phyloP scores from a whole-genome alignment of 1,139 yeast species.

The Arxiozyma heterogenica region DNA sequence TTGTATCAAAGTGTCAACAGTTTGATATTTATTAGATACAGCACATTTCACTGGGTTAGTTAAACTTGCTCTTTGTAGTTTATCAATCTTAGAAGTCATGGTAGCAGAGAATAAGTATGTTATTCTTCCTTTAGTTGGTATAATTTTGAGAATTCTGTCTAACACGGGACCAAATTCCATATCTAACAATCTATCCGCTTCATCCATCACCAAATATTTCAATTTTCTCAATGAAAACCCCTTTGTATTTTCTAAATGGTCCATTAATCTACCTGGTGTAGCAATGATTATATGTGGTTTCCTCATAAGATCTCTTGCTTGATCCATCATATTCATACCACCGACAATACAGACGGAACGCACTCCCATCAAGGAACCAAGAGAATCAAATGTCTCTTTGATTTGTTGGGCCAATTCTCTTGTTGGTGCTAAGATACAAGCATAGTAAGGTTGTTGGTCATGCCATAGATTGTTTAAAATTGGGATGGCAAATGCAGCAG shows the following conservation, averaged over 20 bases:
- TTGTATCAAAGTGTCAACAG: slow-evolving; percentile 87
- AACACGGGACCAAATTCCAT: slow-evolving; percentile 95
- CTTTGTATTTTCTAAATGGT: slow-evolving; percentile 88
- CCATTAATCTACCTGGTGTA: slow-evolving; percentile 93
- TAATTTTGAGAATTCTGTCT: slow-evolving; percentile 73
- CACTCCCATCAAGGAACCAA: slow-evolving; percentile 86
- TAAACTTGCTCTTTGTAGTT: slow-evolving; percentile 86
- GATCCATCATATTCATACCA: slow-evolving; percentile 98
- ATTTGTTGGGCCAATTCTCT: slow-evolving; percentile 96
- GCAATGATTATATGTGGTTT: slow-evolving; percentile 94
- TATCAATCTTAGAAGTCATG: slow-evolving; percentile 90
- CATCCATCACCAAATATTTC: slow-evolving; percentile 87
- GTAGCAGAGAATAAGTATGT: slow-evolving; percentile 93
- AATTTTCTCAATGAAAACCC: slow-evolving; percentile 78
- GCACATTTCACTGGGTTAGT: slow-evolving; percentile 85
- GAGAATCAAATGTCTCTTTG: slow-evolving; percentile 87
- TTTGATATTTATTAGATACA: slow-evolving; percentile 79
- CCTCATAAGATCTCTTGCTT: slow-evolving; percentile 84
- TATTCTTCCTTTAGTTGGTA: slow-evolving; percentile 63
- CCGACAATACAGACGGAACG: slow-evolving; percentile 85
- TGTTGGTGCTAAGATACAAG: slow-evolving; percentile 89
- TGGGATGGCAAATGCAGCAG: slow-evolving; percentile 85
- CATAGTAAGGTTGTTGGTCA: slow-evolving; percentile 79
- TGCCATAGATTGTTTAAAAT: slow-evolving; percentile 85
- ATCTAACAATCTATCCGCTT: slow-evolving; percentile 90